phyloP scores from a whole-genome alignment of 2,329 filamentous ascomycete species.

The Neonectria sp. region DNA sequence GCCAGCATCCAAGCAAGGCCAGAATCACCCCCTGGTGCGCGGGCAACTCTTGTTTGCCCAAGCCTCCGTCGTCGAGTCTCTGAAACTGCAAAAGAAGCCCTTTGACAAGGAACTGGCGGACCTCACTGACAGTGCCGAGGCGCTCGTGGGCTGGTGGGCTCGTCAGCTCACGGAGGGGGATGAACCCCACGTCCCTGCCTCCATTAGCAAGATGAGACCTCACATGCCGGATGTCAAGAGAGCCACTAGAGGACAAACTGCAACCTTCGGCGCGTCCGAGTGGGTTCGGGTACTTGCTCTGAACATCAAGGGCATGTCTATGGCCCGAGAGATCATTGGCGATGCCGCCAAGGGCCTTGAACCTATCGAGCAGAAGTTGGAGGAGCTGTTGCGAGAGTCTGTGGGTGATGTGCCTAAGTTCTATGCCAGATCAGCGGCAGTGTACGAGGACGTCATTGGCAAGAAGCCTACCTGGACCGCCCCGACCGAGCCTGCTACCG shows the following conservation, averaged over 20 bases:
- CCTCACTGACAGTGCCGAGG: constrained; percentile 50
- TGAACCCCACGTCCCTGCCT: constrained; percentile 41
- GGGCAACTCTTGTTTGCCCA: constrained; percentile 51
- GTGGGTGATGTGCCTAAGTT: constrained; percentile 33
- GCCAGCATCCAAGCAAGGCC: constrained; percentile 38
- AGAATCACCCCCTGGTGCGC: constrained; percentile 49
- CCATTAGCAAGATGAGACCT: constrained; percentile 19
- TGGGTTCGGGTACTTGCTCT: constrained; percentile 50
- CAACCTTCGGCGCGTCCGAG: constrained; percentile 42
- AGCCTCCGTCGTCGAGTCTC: constrained; percentile 46
- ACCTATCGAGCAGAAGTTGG: constrained; percentile 56
- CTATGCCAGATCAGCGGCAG: constrained; percentile 39
- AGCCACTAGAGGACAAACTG: constrained; percentile 1
- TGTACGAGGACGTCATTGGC: constrained; percentile 49
- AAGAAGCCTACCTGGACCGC: constrained; percentile 48
- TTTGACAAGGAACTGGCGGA: constrained; percentile 44
- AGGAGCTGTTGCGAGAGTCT: constrained; percentile 54
- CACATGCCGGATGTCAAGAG: constrained; percentile 7
- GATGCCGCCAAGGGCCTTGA: constrained; percentile 51
- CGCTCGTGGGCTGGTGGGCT: constrained; percentile 49
- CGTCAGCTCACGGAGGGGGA: constrained; percentile 33
- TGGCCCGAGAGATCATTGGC: constrained; percentile 60
- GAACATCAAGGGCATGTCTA: constrained; percentile 59
- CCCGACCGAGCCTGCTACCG: neutral
- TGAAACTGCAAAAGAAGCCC: constrained; percentile 41